Percentiles rank a stretch among this genome's conserved stretches.
These are phyloP conservation scores for Podila epicladia DNA, from an alignment of 192 early-diverging fungal species.

Conservation along the genomic window DNA sequence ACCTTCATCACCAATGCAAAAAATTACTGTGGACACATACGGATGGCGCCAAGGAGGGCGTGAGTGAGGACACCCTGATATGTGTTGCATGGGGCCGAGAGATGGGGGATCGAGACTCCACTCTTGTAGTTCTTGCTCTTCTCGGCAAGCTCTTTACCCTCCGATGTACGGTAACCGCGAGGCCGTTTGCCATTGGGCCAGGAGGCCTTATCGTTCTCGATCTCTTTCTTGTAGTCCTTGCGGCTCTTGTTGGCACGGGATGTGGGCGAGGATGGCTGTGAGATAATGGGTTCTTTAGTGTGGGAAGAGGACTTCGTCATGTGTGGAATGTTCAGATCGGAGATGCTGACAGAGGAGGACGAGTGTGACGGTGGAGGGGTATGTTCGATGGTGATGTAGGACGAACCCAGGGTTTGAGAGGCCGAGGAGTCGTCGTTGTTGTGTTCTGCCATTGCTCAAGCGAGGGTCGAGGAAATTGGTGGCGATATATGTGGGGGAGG, in stretches of 20 bases:
- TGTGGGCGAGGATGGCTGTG: background rate
- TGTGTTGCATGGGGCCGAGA: constrained; percentile 38
- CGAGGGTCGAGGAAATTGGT: background rate
- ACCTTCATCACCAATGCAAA: background rate
- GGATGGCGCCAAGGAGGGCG: constrained; percentile 43
- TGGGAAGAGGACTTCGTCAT: background rate
- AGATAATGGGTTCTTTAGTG: background rate
- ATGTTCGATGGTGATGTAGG: background rate
- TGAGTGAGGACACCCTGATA: constrained; percentile 44
- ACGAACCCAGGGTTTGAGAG: background rate
- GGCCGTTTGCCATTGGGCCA: constrained; percentile 51
- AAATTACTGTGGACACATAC: constrained; percentile 8
- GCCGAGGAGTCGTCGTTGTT: constrained; percentile 1
- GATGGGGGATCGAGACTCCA: constrained; percentile 37
- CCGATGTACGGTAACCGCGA: constrained; percentile 34
- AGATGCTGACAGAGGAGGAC: background rate
- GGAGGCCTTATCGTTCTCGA: constrained; percentile 15
- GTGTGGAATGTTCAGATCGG: background rate
- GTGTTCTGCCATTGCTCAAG: constrained; percentile 1
- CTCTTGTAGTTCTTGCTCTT: constrained; percentile 43
- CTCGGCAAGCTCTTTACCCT: constrained; percentile 48
- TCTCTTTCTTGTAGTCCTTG: background rate
- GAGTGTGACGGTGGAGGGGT: background rate
- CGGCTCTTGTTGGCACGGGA: background rate
- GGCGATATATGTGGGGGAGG: background rate